A percentile compares a stretch with the other conserved stretches of the same genome.
These are phyloP conservation scores for Globisporangium apiculatum DNA, from an alignment of 352 stramenopile species.

Conservation along the genomic window DNA sequence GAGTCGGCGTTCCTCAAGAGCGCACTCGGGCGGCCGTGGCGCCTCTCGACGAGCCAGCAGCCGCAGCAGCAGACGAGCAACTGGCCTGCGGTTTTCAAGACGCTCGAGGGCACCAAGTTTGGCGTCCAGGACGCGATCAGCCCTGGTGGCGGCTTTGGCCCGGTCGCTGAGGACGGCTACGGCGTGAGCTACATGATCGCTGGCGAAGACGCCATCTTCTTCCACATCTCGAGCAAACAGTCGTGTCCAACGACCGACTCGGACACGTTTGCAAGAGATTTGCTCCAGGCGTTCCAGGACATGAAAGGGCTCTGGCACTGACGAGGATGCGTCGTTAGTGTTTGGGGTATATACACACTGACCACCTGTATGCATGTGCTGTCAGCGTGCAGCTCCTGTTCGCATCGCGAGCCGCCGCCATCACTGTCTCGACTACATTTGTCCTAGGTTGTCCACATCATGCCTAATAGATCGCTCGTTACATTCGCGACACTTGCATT, in stretches of 20 bases:
- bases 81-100: slow-evolving; percentile 68
- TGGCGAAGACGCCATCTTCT: slow-evolving; percentile 84
- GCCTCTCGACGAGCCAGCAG: slow-evolving; percentile 87
- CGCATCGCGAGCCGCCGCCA: too few species aligned
- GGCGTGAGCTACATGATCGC: slow-evolving; percentile 90
- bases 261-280: slow-evolving; percentile 65
- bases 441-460: too few species aligned
- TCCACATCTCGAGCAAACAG: slow-evolving; percentile 90
- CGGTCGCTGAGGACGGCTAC: slow-evolving; percentile 87
- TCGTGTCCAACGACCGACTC: slow-evolving; percentile 65
- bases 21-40: slow-evolving; percentile 79
- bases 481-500: too few species aligned
- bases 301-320: slow-evolving; percentile 41
- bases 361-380: too few species aligned
- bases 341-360: too few species aligned
- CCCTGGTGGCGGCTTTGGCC: slow-evolving; percentile 85
- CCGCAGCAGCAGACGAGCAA: slow-evolving; percentile 86
- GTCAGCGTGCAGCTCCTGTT: too few species aligned
- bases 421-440: too few species aligned
- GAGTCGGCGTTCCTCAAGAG: slow-evolving; percentile 87
- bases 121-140: slow-evolving; percentile 53
- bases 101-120: slow-evolving; percentile 42
- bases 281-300: slow-evolving; percentile 73
- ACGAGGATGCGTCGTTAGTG: neutral
- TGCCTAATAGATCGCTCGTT: too few species aligned